These are phyloP conservation scores for Sambucus nigra DNA, from an alignment of 129 eudicot genomes.

Conservation along the genomic window DNA sequence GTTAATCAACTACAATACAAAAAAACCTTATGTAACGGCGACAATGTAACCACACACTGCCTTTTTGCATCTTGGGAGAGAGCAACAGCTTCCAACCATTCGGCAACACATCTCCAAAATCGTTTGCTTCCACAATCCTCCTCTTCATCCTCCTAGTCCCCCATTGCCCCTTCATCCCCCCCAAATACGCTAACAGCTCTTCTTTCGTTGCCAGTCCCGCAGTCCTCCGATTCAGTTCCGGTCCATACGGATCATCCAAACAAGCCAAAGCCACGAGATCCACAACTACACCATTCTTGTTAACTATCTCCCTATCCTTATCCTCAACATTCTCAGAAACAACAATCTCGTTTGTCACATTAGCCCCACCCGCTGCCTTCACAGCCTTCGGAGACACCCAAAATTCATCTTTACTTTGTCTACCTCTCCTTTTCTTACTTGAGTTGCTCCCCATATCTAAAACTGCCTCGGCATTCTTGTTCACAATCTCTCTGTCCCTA, in stretches of 20 bases:
- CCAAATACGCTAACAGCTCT: conserved; percentile 57
- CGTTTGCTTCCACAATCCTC: conserved; percentile 65
- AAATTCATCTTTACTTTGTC: not conserved
- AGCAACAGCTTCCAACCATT: conserved; percentile 67
- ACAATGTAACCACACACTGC: conserved; percentile 54
- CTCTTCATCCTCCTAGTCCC: conserved; percentile 76
- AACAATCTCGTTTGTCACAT: not conserved
- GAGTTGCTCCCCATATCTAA: not conserved
- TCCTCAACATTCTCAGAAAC: conserved; percentile 21
- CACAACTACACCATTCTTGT: conserved; percentile 44
- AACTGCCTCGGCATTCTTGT: too few species aligned
- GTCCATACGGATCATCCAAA: conserved; percentile 53
- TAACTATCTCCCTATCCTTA: conserved; percentile 30
- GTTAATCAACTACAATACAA: too few species aligned
- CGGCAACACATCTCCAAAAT: conserved; percentile 64
- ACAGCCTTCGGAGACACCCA: not conserved
- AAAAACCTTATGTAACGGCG: conserved; percentile 80
- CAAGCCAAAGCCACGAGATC: conserved; percentile 36
- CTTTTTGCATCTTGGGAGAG: conserved; percentile 58
- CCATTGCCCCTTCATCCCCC: conserved; percentile 64
- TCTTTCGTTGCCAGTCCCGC: conserved; percentile 40
- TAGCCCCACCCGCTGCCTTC: not conserved
- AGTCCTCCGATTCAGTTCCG: conserved; percentile 49
- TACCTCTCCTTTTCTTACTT: not conserved
- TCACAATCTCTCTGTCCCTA: too few species aligned